Base-by-base conservation (phyloP, 2,329 filamentous ascomycete genomes). In the Calonectria pteridis region DNA sequence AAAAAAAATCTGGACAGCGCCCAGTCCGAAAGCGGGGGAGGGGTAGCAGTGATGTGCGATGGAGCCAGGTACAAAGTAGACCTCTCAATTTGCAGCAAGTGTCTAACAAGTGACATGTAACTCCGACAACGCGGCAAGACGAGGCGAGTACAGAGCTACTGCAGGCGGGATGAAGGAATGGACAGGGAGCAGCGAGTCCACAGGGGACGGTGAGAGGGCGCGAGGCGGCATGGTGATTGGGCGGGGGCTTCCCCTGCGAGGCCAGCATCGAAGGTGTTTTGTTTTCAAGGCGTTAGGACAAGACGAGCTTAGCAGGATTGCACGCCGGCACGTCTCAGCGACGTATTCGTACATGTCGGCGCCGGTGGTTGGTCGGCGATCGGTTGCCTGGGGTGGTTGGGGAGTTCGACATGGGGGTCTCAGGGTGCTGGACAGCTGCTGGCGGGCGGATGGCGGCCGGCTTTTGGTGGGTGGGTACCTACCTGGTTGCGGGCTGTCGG, bases 21-120 rank as follows among this genome's bases (percentile, higher is more conserved):
- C 77, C 76, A 80, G 75, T 74, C 81, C 81, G 81, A 83, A 82
- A 83, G 82, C 82, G 82, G 82, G 82, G 82, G 81, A 82, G 81
- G 81, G 81, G 81, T 81, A 77, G 77, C 79, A 78, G 75, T 72
- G 73, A 73, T 50, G 51, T n/a, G n/a, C 66, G 66, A 40, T 49
- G 51, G 66, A 55, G 37, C 66, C 53, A 62, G 53, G 66, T 68
- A 68, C 66, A 43, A 31, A 23, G 20, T 37, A 59, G 40, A 33
- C 37, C 53, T 68, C 51, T 26, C n/a, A 59, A 33, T 68, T 49
- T 49, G 51, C 37, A 55, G 66, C 35, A 58, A 10, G 35, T 37
- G 50, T 55, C 51, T 50, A 28, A 13, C n/a, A 68, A 49, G 16
- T 55, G 58, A 35, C 35, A 33, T 33, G 66, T 68, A 68, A 53